Evolutionary conservation across 169 alveolate genomes (phyloP).

Genomic region (Amoebophrya sp.): DNA sequence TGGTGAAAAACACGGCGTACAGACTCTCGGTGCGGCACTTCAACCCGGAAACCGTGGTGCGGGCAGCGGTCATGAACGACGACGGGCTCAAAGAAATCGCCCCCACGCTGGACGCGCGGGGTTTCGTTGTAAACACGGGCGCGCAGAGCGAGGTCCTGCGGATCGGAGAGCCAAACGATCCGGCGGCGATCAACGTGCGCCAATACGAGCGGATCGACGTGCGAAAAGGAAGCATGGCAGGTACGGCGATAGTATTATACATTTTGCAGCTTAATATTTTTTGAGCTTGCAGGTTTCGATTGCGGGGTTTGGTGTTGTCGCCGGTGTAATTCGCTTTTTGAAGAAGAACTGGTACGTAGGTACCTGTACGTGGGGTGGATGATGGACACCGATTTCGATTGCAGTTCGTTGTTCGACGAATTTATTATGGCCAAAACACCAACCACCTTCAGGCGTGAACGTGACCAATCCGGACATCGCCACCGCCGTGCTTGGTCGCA

Average conservation of each 20-base stretch:
- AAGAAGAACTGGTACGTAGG: no score
- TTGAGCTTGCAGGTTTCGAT: no score
- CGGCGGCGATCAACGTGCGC: neutral
- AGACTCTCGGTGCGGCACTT: neutral
- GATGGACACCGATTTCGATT: no score
- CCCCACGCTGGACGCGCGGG: neutral
- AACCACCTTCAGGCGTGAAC: neutral
- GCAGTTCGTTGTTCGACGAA: no score
- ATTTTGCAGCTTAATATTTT: no score
- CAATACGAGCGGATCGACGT: neutral
- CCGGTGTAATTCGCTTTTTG: no score
- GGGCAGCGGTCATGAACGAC: neutral
- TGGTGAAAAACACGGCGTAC: neutral
- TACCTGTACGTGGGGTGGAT: no score
- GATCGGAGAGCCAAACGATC: neutral
- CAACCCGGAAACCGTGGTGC: neutral
- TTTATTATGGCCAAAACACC: no score
- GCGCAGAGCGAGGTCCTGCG: neutral
- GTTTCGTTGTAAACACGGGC: neutral
- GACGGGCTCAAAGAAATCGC: neutral
- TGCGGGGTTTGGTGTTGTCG: no score
- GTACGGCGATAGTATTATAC: no score
- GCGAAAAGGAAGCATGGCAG: neutral
- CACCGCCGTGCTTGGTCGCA: neutral
- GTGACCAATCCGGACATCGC: neutral